A percentile compares a stretch with the other conserved stretches of the same genome.
phyloP scores from a whole-genome alignment of 371 early-diverging fungal species.

The Parasitella parasitica region DNA sequence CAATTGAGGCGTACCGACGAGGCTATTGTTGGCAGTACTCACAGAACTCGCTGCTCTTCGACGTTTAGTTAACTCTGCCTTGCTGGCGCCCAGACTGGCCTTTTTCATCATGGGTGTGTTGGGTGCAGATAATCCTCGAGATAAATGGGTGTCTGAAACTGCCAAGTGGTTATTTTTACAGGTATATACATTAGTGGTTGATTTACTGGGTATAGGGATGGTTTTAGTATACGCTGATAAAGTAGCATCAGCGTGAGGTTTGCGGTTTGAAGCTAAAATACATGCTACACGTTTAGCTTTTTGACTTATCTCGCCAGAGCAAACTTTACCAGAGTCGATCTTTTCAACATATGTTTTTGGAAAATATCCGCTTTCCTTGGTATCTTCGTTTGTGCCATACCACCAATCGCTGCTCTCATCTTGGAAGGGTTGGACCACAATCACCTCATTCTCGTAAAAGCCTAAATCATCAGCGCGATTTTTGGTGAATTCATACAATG shows the following conservation, averaged over 20 bases:
- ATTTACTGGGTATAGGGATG: constrained; percentile 2
- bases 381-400: constrained; percentile 46
- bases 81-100: constrained; percentile 24
- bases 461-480: constrained; percentile 45
- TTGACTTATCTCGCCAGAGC: no score
- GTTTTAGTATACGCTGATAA: constrained; percentile 2
- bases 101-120: constrained; percentile 49
- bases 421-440: constrained; percentile 52
- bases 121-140: constrained; percentile 37
- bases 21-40: constrained; percentile 21
- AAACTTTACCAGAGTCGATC: constrained; percentile 29
- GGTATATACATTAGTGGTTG: neutral
- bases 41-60: constrained; percentile 49
- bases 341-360: constrained; percentile 42
- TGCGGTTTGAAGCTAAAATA: neutral
- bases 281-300: no score
- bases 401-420: constrained; percentile 50
- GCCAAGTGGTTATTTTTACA: constrained; percentile 4
- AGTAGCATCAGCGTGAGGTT: neutral
- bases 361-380: constrained; percentile 38
- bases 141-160: constrained; percentile 11
- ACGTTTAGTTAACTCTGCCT: constrained; percentile 30
- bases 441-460: constrained; percentile 44
- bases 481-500: constrained; percentile 44
- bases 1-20: constrained; percentile 6